Base-by-base conservation (phyloP, 139 green algal genomes). In the Pleodorina starrii region DNA sequence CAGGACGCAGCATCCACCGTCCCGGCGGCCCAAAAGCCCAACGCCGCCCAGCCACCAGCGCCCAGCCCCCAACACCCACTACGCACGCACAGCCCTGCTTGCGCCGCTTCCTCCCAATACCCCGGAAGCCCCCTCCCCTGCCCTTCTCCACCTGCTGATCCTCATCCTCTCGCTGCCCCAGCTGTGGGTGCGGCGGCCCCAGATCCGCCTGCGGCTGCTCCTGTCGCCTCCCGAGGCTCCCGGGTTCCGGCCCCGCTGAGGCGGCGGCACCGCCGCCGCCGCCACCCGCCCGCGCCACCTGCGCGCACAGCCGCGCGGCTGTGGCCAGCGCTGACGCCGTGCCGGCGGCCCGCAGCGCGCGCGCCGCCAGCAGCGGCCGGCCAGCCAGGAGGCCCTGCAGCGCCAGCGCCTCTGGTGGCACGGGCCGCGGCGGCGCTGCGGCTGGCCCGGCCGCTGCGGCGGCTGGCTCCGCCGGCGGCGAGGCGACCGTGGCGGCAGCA, bases 401-500 rank as follows among this genome's bases (percentile, higher is more conserved):
- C n/a, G 82, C 82, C 44, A 88, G 82, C 19, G 60, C 44, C 82
- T 88, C 82, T 1, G 82, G 29, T 0, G 82, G 63, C 21, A 79
- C 66, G 1, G 46, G 43, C 5, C 63, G 80, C 1, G 57, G 36
- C 40, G 17, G 27, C n/a, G 46, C 12, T 0, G 66, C n/a, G 46
- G 48, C 38, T n/a, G 48, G n/a, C 48, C 19, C 25, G 44, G 48
- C 32, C 12, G 48, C 48, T 9, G 76, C 76, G 48, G 48, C 32
- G 40, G 40, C 4, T 40, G 63, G 36, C 36, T 35, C 69, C 14
- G 36, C 69, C 69, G 11, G 36, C n/a, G n/a, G n/a, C n/a, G n/a
- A n/a, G n/a, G n/a, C n/a, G n/a, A n/a, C n/a, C n/a, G n/a, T n/a
- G n/a, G n/a, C n/a, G n/a, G n/a, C n/a, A n/a, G n/a, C n/a, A n/a